These are phyloP conservation scores for Trametes sp. DNA, from an alignment of 1,284 basidiomycete species.

Conservation along the genomic window DNA sequence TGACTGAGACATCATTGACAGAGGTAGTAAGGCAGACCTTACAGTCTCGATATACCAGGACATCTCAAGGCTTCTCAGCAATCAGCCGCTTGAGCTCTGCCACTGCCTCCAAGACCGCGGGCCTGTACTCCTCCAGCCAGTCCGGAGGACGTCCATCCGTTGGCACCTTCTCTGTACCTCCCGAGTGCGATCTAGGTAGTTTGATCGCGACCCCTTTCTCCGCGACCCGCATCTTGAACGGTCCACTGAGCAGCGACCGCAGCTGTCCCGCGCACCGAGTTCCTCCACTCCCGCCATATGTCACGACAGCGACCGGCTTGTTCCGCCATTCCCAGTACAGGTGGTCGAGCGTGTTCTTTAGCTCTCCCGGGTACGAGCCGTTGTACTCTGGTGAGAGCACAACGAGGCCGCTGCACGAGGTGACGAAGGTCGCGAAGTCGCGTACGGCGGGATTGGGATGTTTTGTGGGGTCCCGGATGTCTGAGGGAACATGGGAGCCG, in stretches of 20 bases:
- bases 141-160: slow-evolving; percentile 28
- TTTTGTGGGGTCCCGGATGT: slow-evolving; percentile 35
- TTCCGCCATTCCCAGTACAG: slow-evolving; percentile 42
- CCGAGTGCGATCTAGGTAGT: slow-evolving; percentile 31
- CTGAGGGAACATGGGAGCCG: slow-evolving; percentile 35
- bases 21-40: neutral
- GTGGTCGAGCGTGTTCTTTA: slow-evolving; percentile 44
- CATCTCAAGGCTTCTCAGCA: slow-evolving; percentile 2
- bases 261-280: slow-evolving; percentile 32
- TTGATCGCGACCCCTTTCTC: slow-evolving; percentile 32
- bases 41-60: neutral
- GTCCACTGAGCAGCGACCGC: slow-evolving; percentile 29
- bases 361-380: slow-evolving; percentile 40
- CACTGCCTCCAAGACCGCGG: slow-evolving; percentile 30
- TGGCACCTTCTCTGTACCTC: slow-evolving; percentile 31
- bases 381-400: slow-evolving; percentile 42
- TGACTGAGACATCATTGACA: neutral
- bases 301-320: slow-evolving; percentile 39
- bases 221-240: slow-evolving; percentile 36
- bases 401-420: slow-evolving; percentile 38
- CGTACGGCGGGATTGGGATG: slow-evolving; percentile 37
- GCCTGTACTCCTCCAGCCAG: slow-evolving; percentile 36
- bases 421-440: slow-evolving; percentile 39
- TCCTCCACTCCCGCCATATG: slow-evolving; percentile 40
- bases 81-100: slow-evolving; percentile 33